A percentile compares a stretch with the other conserved stretches of the same genome.
These are phyloP conservation scores for Colletotrichum theobromicola DNA, from an alignment of 2,329 filamentous ascomycete genomes.

Conservation along the genomic window DNA sequence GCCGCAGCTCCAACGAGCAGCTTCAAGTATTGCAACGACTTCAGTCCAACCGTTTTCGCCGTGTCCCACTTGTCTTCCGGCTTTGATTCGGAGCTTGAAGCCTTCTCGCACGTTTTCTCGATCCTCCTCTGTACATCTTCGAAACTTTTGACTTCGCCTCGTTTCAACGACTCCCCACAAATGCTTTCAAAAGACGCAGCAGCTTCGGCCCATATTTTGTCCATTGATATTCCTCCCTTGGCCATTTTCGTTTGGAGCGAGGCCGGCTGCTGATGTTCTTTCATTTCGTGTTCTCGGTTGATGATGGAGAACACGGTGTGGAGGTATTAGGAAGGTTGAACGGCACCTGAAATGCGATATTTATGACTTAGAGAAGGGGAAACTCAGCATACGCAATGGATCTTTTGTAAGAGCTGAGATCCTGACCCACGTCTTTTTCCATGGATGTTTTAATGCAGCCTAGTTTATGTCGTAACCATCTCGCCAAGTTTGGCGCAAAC, in stretches of 20 bases:
- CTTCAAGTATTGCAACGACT: neutral
- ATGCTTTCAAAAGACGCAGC: neutral
- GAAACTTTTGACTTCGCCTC: neutral
- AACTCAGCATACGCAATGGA: neutral
- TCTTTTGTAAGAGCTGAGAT: neutral
- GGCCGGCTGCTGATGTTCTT: neutral
- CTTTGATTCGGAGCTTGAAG: neutral
- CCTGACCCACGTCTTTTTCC: neutral
- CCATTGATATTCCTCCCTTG: neutral
- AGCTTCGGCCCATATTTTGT: neutral
- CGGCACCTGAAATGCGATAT: neutral
- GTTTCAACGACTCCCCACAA: neutral
- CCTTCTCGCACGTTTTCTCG: neutral
- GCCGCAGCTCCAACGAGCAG: neutral
- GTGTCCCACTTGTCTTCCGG: neutral
- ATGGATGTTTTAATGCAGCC: neutral
- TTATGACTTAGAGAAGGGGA: neutral
- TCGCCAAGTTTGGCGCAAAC: neutral
- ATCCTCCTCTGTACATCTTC: neutral
- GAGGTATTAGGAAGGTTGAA: neutral
- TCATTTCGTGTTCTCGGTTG: neutral
- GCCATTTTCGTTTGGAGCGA: neutral
- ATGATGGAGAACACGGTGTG: rapidly evolving
- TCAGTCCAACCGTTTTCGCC: neutral
- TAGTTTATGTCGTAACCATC: neutral